A percentile compares a stretch with the other conserved stretches of the same genome.
Conservation (phyloP, 2,329 filamentous ascomycete genomes). For the Rugonectria rugulosa region DNA sequence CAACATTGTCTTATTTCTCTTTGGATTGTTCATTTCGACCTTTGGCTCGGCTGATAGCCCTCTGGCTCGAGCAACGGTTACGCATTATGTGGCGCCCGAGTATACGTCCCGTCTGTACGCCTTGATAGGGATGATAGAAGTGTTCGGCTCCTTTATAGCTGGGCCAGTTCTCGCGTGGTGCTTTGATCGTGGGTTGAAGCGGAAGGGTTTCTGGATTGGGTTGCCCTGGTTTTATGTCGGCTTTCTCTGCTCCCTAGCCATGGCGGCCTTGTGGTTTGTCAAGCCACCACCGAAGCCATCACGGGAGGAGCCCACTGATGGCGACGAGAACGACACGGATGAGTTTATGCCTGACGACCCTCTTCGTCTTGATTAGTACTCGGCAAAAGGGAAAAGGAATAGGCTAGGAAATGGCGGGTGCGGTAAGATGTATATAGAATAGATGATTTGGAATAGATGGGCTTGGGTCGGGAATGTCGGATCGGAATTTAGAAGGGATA, state of each 20-base stretch:
- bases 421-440: too few species aligned
- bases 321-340: conserved; percentile 28
- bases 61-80: conserved; percentile 49
- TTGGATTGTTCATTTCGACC: conserved; percentile 47
- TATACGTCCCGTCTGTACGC: conserved; percentile 52
- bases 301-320: conserved; percentile 20
- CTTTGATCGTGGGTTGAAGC: conserved; percentile 47
- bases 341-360: conserved; percentile 36
- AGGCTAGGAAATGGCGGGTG: not conserved
- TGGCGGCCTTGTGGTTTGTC: conserved; percentile 43
- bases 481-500: too few species aligned
- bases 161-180: conserved; percentile 50
- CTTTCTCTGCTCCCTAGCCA: conserved; percentile 39
- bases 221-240: conserved; percentile 51
- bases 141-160: conserved; percentile 49
- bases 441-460: too few species aligned
- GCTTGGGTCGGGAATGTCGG: too few species aligned
- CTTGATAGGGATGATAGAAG: conserved; percentile 50
- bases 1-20: conserved; percentile 44
- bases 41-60: conserved; percentile 50
- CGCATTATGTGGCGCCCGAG: conserved; percentile 47
- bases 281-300: conserved; percentile 40
- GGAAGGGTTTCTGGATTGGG: conserved; percentile 47
- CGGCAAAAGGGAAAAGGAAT: not conserved
- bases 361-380: conserved; percentile 31